Conservation (phyloP, 805 yeast species). For the Saturnispora silvae region DNA sequence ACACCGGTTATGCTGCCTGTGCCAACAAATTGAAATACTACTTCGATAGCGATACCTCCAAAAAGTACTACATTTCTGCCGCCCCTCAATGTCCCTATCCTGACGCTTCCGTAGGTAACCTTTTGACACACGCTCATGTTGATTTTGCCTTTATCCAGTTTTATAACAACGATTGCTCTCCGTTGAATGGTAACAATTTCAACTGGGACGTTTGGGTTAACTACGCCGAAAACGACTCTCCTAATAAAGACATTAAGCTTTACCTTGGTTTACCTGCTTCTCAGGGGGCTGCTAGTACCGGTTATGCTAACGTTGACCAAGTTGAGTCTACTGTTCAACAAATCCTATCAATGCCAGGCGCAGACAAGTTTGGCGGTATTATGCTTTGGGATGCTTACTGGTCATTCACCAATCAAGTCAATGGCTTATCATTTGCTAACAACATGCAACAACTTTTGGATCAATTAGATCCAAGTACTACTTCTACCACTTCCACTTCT, state of each 20-base stretch:
- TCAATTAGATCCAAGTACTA: no score
- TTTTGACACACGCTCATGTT: constrained; percentile 41
- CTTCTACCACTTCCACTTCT: no score
- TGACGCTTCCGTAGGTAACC: constrained; percentile 43
- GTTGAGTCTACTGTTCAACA: constrained; percentile 23
- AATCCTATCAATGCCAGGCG: constrained; percentile 20
- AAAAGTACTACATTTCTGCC: constrained; percentile 66
- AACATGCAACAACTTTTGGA: constrained; percentile 10
- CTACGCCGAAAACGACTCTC: constrained; percentile 47
- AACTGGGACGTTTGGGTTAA: constrained; percentile 61
- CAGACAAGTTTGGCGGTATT: constrained; percentile 53
- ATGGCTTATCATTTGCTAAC: constrained; percentile 11
- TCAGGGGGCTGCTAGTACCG: constrained; percentile 41
- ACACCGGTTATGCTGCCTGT: constrained; percentile 57
- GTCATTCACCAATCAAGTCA: constrained; percentile 11
- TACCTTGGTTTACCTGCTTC: constrained; percentile 65
- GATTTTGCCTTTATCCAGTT: constrained; percentile 84
- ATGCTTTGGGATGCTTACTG: constrained; percentile 73
- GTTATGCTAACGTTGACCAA: constrained; percentile 40
- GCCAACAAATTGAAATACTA: constrained; percentile 37
- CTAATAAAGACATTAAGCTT: constrained; percentile 59
- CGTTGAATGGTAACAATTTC: constrained; percentile 38
- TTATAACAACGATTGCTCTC: constrained; percentile 73
- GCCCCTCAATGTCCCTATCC: constrained; percentile 92
- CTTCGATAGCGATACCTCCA: constrained; percentile 33